These are phyloP conservation scores for Ogataea salicorniae DNA, from an alignment of 805 yeast genomes.

Conservation along the genomic window DNA sequence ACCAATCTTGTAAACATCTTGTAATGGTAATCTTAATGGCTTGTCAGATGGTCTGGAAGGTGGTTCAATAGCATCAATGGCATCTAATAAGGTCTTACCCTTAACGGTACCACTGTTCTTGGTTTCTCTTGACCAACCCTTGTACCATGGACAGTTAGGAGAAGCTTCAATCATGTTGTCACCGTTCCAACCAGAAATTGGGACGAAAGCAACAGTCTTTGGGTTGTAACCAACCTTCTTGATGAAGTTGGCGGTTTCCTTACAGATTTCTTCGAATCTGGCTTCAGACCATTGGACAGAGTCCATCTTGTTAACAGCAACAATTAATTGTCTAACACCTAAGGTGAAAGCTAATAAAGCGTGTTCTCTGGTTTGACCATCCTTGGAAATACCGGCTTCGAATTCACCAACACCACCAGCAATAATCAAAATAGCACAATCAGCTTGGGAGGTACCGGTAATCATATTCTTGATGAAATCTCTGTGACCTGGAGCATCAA, in stretches of 20 bases:
- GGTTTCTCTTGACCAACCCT: conserved; percentile 81
- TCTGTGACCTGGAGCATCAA: conserved; percentile 95
- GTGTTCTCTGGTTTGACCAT: conserved; percentile 94
- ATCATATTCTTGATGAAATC: conserved; percentile 96
- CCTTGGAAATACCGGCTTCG: conserved; percentile 93
- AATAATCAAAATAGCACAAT: conserved; percentile 84
- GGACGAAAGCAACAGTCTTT: conserved; percentile 80
- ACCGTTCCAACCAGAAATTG: conserved; percentile 91
- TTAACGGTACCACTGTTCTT: conserved; percentile 63
- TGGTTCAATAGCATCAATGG: conserved; percentile 78
- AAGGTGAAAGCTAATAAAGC: conserved; percentile 86
- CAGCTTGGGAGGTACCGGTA: conserved; percentile 93
- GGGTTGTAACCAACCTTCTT: conserved; percentile 84
- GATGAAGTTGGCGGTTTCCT: conserved; percentile 76
- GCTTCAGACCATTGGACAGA: conserved; percentile 82
- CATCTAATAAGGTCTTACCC: conserved; percentile 82
- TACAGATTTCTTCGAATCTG: conserved; percentile 72
- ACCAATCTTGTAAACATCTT: conserved; percentile 91
- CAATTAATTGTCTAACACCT: conserved; percentile 82
- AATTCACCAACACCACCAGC: conserved; percentile 93
- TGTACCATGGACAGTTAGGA: conserved; percentile 80
- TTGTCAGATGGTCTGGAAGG: conserved; percentile 78
- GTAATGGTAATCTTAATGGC: conserved; percentile 86
- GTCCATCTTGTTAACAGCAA: conserved; percentile 94
- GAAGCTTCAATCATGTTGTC: conserved; percentile 88